These are phyloP conservation scores for Cucumis sativus DNA, from an alignment of 306 rosid genomes.

Conservation along the genomic window DNA sequence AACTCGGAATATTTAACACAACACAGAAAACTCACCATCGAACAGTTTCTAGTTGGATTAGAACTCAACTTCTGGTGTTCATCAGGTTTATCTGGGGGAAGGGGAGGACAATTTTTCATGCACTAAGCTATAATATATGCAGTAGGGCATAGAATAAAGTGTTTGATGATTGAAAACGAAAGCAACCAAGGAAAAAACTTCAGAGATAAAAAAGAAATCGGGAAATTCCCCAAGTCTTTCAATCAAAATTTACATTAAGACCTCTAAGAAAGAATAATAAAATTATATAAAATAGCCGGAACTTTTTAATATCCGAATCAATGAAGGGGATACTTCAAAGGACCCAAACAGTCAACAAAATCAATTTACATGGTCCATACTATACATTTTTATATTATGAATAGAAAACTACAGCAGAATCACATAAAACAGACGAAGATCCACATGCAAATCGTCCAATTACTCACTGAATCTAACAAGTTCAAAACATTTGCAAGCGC, in stretches of 20 bases:
- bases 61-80: background rate
- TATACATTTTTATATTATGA: background rate
- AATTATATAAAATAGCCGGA: background rate
- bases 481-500: background rate
- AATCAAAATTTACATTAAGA: background rate
- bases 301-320: background rate
- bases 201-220: background rate
- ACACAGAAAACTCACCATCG: background rate
- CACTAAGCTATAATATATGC: constrained; percentile 5
- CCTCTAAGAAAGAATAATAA: background rate
- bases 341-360: background rate
- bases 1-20: background rate
- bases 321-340: background rate
- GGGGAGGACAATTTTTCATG: constrained; percentile 7
- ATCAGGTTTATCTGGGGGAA: constrained; percentile 9
- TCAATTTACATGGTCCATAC: background rate
- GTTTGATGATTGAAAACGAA: background rate
- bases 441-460: background rate
- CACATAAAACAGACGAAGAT: background rate
- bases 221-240: background rate
- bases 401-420: background rate
- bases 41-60: background rate
- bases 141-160: background rate
- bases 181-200: background rate
- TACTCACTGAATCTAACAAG: background rate